phyloP scores from a whole-genome alignment of 108 stramenopile species.

The Nitzschia palea region DNA sequence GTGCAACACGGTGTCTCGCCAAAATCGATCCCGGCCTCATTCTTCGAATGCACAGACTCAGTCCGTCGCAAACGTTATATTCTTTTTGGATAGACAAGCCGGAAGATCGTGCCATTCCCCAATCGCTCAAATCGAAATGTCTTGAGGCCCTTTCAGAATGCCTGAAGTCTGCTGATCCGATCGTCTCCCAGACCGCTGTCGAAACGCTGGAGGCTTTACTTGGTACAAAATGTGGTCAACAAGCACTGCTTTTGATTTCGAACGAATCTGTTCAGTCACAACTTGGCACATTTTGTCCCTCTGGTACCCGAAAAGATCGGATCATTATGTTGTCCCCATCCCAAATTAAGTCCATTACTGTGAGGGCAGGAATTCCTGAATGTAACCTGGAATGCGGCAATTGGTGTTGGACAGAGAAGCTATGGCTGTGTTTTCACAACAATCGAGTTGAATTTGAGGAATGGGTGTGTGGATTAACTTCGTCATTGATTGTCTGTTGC shows the following conservation, averaged over 20 bases:
- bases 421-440: constrained; percentile 43
- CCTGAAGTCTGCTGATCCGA: constrained; percentile 42
- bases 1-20: constrained; percentile 52
- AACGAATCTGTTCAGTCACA: not conserved
- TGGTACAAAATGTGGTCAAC: constrained; percentile 31
- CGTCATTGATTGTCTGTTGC: constrained; percentile 71
- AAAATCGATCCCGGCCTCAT: constrained; percentile 14
- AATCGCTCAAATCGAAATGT: constrained; percentile 17
- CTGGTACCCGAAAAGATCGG: not conserved
- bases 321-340: not conserved
- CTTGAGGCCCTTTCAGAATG: constrained; percentile 39
- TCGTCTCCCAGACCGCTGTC: constrained; percentile 48
- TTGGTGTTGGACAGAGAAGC: constrained; percentile 71
- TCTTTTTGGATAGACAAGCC: not conserved
- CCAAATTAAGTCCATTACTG: not conserved
- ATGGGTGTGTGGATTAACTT: constrained; percentile 65
- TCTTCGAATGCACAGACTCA: not conserved
- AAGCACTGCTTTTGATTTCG: not conserved
- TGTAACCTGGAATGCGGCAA: constrained; percentile 3
- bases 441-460: constrained; percentile 30
- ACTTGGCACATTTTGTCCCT: constrained; percentile 19
- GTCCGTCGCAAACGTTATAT: not conserved
- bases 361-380: not conserved
- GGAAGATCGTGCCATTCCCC: not conserved
- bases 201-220: constrained; percentile 57